Base-by-base conservation (phyloP, 352 stramenopile genomes). In the Phytopythium boreale region DNA sequence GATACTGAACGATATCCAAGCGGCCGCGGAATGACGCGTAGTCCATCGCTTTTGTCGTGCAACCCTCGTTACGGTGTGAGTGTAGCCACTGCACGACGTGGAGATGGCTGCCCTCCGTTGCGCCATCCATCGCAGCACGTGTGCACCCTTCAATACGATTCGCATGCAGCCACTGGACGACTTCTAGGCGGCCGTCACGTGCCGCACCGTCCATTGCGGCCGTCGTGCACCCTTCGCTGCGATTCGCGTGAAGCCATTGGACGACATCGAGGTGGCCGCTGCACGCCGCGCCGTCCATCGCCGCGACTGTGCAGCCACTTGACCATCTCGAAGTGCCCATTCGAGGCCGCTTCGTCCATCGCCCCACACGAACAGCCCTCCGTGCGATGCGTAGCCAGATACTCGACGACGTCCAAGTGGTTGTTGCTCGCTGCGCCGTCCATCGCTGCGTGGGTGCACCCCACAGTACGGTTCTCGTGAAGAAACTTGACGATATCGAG, bases 401-500 rank as follows among this genome's bases (percentile, higher is more conserved):
- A 59, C 19, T 12, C 0, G 20, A 59, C 34, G 34, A 59, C 22
- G 24, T 49, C 29, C 20, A 49, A n/a, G 31, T 49, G 66, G 5
- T 67, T 67, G 4, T 64, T 68, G 24, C 41, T 26, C 9, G 69
- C 66, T 51, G 69, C 69, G 9, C 36, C 17, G 41, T 76, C 70
- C 66, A 76, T 76, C 0, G 66, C 69, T 31, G 62, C 50, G 27
- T 47, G 59, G 24, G 59, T 71, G 17, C 66, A 73, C 1, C 36
- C 41, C n/a, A 44, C 39, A 1, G 39, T 27, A 20, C n/a, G 37
- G 24, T 36, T 27, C 56, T 62, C 37, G 8, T 36, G 20, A 1
- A 77, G 43, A 62, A 64, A 77, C 43, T 69, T 61, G 7, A 76
- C 41, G 62, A 76, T 22, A 0, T 73, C 51, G 14, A 77, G 67